A percentile compares a stretch with the other conserved stretches of the same genome.
phyloP scores from a whole-genome alignment of 306 rosid species.

The Rosa lucieae region DNA sequence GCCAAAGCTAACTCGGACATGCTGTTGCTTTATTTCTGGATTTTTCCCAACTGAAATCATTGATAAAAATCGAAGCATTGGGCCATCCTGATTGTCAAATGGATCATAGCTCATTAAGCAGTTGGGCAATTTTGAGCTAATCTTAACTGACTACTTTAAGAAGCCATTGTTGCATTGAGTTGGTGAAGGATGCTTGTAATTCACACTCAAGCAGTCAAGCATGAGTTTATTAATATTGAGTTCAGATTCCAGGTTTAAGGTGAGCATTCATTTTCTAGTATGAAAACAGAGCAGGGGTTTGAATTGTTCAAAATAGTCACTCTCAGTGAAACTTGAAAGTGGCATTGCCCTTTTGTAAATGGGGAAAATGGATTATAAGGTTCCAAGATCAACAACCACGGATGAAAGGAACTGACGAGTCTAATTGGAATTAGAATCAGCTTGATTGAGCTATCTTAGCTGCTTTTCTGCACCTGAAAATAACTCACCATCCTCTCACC shows the following conservation, averaged over 20 bases:
- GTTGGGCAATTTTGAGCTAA: neutral
- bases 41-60: neutral
- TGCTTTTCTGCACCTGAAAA: slow-evolving; percentile 32
- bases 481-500: slow-evolving; percentile 35
- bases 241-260: neutral
- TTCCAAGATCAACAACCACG: slow-evolving; percentile 22
- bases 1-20: neutral
- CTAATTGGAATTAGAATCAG: slow-evolving; percentile 33
- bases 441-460: slow-evolving; percentile 35
- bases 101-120: neutral
- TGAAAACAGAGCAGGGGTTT: slow-evolving; percentile 11
- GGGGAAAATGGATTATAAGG: neutral
- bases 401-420: slow-evolving; percentile 25
- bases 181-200: slow-evolving; percentile 1
- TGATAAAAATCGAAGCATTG: neutral
- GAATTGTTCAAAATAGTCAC: slow-evolving; percentile 7
- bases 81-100: neutral
- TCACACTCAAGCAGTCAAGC: slow-evolving; percentile 1
- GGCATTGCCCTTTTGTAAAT: neutral
- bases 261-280: slow-evolving; percentile 15
- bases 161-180: slow-evolving; percentile 11
- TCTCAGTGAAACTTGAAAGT: neutral
- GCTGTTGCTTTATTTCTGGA: neutral
- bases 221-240: neutral
- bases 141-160: neutral